Conservation (phyloP, 2,329 filamentous ascomycete genomes). For the Penicillium sp. region DNA sequence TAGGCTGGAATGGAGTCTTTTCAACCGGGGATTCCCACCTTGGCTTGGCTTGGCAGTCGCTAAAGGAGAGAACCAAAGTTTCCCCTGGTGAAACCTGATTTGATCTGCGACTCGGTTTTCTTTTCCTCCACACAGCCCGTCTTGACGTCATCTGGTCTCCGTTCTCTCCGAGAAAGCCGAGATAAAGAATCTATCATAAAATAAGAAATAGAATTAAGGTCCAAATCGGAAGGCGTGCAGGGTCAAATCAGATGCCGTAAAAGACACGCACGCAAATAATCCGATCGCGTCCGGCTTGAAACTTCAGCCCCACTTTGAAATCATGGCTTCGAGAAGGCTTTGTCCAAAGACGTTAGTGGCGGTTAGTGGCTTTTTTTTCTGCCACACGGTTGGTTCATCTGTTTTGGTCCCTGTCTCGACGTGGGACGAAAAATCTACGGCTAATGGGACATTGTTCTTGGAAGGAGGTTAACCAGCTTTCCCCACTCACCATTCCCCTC, state of each 20-base stretch:
- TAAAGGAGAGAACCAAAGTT: neutral
- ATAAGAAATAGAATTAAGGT: too few relatives aligned
- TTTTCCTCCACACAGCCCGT: neutral
- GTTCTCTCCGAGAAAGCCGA: neutral
- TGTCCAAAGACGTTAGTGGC: constrained; percentile 30
- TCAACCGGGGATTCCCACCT: neutral
- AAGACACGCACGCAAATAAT: neutral
- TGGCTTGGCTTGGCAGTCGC: neutral
- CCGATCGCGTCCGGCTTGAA: neutral
- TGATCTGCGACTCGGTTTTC: neutral
- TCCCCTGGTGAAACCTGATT: neutral
- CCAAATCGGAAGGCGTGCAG: neutral
- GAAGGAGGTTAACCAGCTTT: neutral
- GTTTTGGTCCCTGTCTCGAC: constrained; percentile 56
- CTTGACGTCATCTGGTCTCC: neutral
- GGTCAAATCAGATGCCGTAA: neutral
- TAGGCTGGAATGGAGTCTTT: neutral
- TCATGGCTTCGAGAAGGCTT: neutral
- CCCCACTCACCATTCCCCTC: neutral
- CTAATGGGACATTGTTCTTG: neutral
- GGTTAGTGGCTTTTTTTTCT: constrained; percentile 26
- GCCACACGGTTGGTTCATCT: constrained; percentile 35
- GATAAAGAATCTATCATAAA: too few relatives aligned
- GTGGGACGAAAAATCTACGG: neutral
- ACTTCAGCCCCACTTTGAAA: neutral